Conservation (phyloP, 257 asterid genomes). For the Solanum lycopersicoides region DNA sequence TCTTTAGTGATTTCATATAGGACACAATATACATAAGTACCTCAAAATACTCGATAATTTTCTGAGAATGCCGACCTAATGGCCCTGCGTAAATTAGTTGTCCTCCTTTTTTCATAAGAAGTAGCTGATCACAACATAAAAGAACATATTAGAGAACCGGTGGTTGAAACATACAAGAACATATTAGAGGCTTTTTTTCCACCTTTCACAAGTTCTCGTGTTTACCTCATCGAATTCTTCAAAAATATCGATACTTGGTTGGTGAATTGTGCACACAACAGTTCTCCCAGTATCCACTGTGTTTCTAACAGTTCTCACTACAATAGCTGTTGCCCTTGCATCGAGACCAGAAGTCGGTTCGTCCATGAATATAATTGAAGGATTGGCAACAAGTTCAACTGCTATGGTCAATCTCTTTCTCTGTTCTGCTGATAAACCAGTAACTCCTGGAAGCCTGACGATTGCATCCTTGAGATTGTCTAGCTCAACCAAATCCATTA, state of each 20-base stretch:
- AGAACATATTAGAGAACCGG: neutral
- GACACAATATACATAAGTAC: slow-evolving; percentile 6
- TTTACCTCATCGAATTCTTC: slow-evolving; percentile 67
- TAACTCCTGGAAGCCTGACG: slow-evolving; percentile 58
- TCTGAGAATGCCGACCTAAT: slow-evolving; percentile 10
- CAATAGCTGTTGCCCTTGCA: slow-evolving; percentile 72
- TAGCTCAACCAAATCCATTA: slow-evolving; percentile 55
- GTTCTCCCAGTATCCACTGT: slow-evolving; percentile 28
- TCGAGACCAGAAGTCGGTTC: slow-evolving; percentile 71
- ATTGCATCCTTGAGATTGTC: slow-evolving; percentile 53
- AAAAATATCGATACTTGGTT: slow-evolving; percentile 64
- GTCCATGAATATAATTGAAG: slow-evolving; percentile 40
- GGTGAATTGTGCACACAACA: slow-evolving; percentile 72
- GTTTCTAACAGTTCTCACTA: slow-evolving; percentile 48
- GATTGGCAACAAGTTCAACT: slow-evolving; percentile 62
- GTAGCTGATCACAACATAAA: slow-evolving; percentile 26
- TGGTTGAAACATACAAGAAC: neutral
- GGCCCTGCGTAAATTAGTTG: slow-evolving; percentile 13
- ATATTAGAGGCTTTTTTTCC: neutral
- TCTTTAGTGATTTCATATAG: neutral
- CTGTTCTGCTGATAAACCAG: slow-evolving; percentile 67
- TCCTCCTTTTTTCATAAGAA: slow-evolving; percentile 69
- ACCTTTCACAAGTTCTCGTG: neutral
- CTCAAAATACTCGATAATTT: slow-evolving; percentile 57
- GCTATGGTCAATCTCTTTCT: slow-evolving; percentile 62